Evolutionary conservation across 306 rosid species (phyloP), one percentile per base, ranked within the genome.

Genomic region (Trifolium repens): DNA sequence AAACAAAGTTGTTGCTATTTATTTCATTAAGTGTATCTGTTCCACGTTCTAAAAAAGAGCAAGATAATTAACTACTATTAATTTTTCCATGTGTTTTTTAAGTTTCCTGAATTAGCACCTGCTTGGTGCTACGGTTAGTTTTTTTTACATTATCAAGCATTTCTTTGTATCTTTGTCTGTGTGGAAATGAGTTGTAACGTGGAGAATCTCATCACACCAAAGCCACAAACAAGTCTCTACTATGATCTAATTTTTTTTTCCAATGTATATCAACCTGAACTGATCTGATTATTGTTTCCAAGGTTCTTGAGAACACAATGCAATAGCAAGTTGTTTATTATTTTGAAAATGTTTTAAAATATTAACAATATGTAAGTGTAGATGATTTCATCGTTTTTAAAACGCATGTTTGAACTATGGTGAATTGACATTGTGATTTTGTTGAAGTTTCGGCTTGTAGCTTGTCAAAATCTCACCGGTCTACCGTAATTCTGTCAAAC

Each of bases 11-110:
- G 9, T 35, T 57, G 53, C 67, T 76, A 3, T 73, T 75, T 52
- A 72, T 77, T 82, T 65, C 43, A 73, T 66, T 66, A 24, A 76
- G 57, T 84, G 81, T 72, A 57, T 72, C 27, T 82, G 72, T 77
- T 72, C 60, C 60, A 65, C 34, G 69, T 71, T 75, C 64, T 64
- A 39, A 65, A 75, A 68, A 75, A 69, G 63, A 65, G 74, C 65
- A 43, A 65, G 76, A 46, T 69, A 43, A 47, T 77, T 77, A 67
- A 52, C 39, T 32, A 27, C 16, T 69, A 44, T 77, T 9, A 57
- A 58, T 67, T 17, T 61, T 73, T 74, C 37, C 55, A 54, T 30
- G 7, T 71, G 7, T 71, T 71, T 47, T 60, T 64, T 37, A 57
- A 74, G 77, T 24, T 62, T 40, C 65, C 19, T 76, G 78, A 64